These are phyloP conservation scores for Alternaria tenuissima DNA, from an alignment of 2,329 filamentous ascomycete genomes.

Conservation along the genomic window DNA sequence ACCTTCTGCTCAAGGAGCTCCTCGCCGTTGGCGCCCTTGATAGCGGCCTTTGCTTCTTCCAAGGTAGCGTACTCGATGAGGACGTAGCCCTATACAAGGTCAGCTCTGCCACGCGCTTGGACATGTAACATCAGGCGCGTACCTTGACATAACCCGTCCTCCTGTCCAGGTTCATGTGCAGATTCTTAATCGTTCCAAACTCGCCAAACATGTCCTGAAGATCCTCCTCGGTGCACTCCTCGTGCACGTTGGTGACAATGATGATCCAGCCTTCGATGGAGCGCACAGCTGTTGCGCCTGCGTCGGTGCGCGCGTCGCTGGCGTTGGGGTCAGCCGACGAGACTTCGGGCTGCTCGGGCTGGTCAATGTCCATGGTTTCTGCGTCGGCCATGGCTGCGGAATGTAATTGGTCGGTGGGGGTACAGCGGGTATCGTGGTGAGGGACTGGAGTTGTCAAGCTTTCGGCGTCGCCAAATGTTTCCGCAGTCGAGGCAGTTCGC, in stretches of 20 bases:
- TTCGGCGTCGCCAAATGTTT: conserved; percentile 20
- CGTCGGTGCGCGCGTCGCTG: conserved; percentile 74
- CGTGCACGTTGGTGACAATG: conserved; percentile 85
- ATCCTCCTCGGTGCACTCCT: conserved; percentile 85
- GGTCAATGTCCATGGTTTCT: conserved; percentile 56
- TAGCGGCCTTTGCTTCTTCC: conserved; percentile 80
- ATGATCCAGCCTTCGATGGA: conserved; percentile 92
- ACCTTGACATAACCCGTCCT: conserved; percentile 89
- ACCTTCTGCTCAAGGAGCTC: conserved; percentile 85
- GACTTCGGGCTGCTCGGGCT: conserved; percentile 35
- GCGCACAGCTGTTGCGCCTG: conserved; percentile 80
- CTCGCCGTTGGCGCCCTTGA: conserved; percentile 78
- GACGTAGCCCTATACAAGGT: conserved; percentile 72
- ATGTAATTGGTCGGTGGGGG: conserved; percentile 10
- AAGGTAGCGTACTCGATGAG: conserved; percentile 85
- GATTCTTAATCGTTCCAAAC: conserved; percentile 85
- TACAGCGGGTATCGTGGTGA: conserved; percentile 1
- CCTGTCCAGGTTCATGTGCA: conserved; percentile 83
- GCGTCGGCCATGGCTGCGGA: conserved; percentile 53
- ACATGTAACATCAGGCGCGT: conserved; percentile 9
- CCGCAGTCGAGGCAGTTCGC: conserved; percentile 10
- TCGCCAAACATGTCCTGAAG: conserved; percentile 83
- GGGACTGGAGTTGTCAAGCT: conserved; percentile 1
- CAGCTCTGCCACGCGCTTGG: neutral
- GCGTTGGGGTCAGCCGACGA: conserved; percentile 42